A percentile compares a stretch with the other conserved stretches of the same genome.
Evolutionary conservation across 1,284 basidiomycete species (phyloP).

Genomic region (Marasmius sp.): DNA sequence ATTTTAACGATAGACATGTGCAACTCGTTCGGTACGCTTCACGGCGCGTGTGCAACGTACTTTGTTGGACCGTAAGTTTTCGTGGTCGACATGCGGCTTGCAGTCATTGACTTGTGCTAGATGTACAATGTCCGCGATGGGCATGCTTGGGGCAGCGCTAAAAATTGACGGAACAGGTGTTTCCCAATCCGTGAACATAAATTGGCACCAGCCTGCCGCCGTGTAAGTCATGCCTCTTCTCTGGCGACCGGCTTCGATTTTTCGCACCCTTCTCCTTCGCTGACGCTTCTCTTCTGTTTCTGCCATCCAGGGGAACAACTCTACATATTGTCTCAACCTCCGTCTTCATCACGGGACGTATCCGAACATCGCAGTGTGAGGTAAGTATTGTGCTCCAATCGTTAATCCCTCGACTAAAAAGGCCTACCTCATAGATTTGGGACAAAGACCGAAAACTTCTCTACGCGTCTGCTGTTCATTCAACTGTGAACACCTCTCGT

Average conservation of each 20-base stretch:
- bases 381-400: slow-evolving; percentile 25
- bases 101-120: slow-evolving; percentile 25
- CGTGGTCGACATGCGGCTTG: slow-evolving; percentile 16
- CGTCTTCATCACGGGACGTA: slow-evolving; percentile 39
- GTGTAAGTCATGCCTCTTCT: slow-evolving; percentile 27
- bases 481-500: slow-evolving; percentile 20
- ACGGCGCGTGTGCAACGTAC: slow-evolving; percentile 44
- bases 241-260: background rate
- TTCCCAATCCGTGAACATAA: slow-evolving; percentile 49
- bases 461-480: slow-evolving; percentile 46
- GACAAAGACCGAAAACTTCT: slow-evolving; percentile 25
- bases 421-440: slow-evolving; percentile 3
- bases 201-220: slow-evolving; percentile 45
- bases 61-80: slow-evolving; percentile 41
- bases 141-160: slow-evolving; percentile 36
- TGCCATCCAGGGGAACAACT: slow-evolving; percentile 38
- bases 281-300: background rate
- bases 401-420: background rate
- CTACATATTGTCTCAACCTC: slow-evolving; percentile 43
- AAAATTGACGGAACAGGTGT: slow-evolving; percentile 44
- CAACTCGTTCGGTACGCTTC: slow-evolving; percentile 38
- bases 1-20: slow-evolving; percentile 35
- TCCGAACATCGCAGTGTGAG: slow-evolving; percentile 47
- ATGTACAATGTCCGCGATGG: slow-evolving; percentile 45
- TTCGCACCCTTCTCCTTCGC: background rate